These are phyloP conservation scores for Blakeslea trispora DNA, from an alignment of 371 early-diverging fungal genomes.

Conservation along the genomic window DNA sequence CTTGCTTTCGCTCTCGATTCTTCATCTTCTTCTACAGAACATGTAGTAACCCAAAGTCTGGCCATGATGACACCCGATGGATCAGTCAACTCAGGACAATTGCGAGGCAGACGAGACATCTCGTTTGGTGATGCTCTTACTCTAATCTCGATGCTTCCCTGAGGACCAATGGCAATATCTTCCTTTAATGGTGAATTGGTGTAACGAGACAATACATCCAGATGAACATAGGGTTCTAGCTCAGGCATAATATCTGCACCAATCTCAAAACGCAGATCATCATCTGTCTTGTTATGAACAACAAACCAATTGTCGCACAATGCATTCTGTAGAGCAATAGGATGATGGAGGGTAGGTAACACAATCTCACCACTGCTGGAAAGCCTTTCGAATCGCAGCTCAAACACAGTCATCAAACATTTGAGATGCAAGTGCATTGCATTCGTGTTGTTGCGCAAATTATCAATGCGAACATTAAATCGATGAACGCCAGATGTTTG, in stretches of 20 bases:
- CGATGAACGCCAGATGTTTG: conserved; percentile 54
- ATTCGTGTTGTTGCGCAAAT: conserved; percentile 71
- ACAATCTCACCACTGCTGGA: conserved; percentile 60
- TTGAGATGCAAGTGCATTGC: conserved; percentile 53
- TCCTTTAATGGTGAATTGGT: conserved; percentile 83
- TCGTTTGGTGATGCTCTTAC: conserved; percentile 73
- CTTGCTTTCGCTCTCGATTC: conserved; percentile 23
- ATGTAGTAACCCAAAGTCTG: conserved; percentile 61
- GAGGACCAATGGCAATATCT: conserved; percentile 66
- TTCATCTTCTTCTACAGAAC: conserved; percentile 36
- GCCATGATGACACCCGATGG: conserved; percentile 64
- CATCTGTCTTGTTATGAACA: conserved; percentile 72
- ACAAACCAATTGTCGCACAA: conserved; percentile 86
- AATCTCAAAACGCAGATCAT: conserved; percentile 81
- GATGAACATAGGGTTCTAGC: conserved; percentile 58
- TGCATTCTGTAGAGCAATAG: conserved; percentile 53
- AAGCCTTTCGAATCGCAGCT: conserved; percentile 78
- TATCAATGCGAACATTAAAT: conserved; percentile 57
- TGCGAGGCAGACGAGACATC: conserved; percentile 55
- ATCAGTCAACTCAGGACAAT: conserved; percentile 56
- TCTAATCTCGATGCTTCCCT: conserved; percentile 75
- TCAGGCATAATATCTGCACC: conserved; percentile 64
- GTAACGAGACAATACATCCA: conserved; percentile 81
- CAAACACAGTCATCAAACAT: conserved; percentile 70
- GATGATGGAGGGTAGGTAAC: conserved; percentile 75